Evolutionary conservation across 345 rosid genomes (phyloP).

Genomic region (Brassica incana): DNA sequence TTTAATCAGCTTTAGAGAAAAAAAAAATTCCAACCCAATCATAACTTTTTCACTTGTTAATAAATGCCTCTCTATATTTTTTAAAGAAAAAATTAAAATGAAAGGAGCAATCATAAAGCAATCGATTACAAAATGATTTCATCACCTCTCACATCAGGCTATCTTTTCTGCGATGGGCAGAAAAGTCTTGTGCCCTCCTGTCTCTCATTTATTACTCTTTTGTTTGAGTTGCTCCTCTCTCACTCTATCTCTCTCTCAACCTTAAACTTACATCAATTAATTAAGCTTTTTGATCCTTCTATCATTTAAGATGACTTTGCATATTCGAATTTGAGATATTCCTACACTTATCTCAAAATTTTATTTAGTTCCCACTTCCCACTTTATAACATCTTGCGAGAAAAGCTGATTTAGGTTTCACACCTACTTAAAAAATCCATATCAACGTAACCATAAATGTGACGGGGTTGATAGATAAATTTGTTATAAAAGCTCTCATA

Average conservation of each 20-base stretch:
- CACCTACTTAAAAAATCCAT: slow-evolving; percentile 19
- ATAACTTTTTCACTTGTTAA: slow-evolving; percentile 24
- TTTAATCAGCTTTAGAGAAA: slow-evolving; percentile 31
- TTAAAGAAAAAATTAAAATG: background rate
- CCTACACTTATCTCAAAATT: slow-evolving; percentile 11
- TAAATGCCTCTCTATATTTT: slow-evolving; percentile 7
- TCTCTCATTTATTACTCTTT: slow-evolving; percentile 45
- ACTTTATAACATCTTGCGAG: slow-evolving; percentile 10
- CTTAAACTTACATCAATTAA: slow-evolving; percentile 36
- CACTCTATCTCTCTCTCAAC: background rate
- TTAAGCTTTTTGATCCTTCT: slow-evolving; percentile 32
- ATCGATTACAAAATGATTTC: slow-evolving; percentile 52
- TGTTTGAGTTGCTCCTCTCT: background rate
- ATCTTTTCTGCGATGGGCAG: slow-evolving; percentile 42
- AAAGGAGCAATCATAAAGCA: slow-evolving; percentile 46
- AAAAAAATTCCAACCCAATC: slow-evolving; percentile 22
- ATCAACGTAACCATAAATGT: background rate
- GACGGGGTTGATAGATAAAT: slow-evolving; percentile 18
- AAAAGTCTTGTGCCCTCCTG: slow-evolving; percentile 46
- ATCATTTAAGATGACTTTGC: slow-evolving; percentile 29
- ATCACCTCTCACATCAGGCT: slow-evolving; percentile 46
- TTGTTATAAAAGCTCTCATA: too few relatives aligned
- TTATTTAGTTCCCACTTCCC: background rate
- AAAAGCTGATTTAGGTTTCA: slow-evolving; percentile 23
- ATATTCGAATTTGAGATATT: slow-evolving; percentile 21